Base-by-base conservation (phyloP, 495 filamentous ascomycete species). In the Tuber borchii region DNA sequence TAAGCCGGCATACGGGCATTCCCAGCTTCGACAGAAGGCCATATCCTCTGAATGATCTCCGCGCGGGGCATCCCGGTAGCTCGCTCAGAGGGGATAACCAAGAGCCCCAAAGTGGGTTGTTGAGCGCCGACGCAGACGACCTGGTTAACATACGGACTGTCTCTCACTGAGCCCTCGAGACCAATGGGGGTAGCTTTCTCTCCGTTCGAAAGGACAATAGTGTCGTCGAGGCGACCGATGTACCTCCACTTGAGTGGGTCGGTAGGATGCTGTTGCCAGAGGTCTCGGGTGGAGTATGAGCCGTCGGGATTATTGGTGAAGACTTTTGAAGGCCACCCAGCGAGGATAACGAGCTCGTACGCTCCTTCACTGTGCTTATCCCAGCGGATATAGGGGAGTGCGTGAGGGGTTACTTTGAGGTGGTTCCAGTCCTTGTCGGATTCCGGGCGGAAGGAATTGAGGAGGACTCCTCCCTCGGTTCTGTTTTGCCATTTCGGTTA, bases 271-370 rank as follows among this genome's bases (percentile, higher is more conserved):
- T 84, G 85, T 76, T 80, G 84, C 80, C 90, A 91, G 69, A 90
- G 85, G 81, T 88, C 90, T 26, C 85, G 85, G 44, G 88, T 89
- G 0, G 86, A 87, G 77, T 86, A 90, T 2, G 88, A 87, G 37
- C 88, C 86, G 73, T 91, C 87, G 0, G 85, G 84, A 43, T 88
- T 88, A 71, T 90, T 91, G 5, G 83, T 84, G 77, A 88, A 87
- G 6, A 88, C 87, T 80, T 90, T 89, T 61, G 90, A 89, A 39
- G 89, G 90, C 85, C 90, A 90, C 6, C 86, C 87, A 19, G 86
- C 83, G 19, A 87, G 84, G 22, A 90, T 85, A 26, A 90, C 84
- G 2, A 90, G 84, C 70, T 90, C 88, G 68, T 86, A 90, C 7
- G 88, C 82, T 1, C 82, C 77, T 0, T 84, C 80, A 6, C 83